Evolutionary conservation across 2,329 filamentous ascomycete species (phyloP).

Genomic region (Cryphonectria parasitica): DNA sequence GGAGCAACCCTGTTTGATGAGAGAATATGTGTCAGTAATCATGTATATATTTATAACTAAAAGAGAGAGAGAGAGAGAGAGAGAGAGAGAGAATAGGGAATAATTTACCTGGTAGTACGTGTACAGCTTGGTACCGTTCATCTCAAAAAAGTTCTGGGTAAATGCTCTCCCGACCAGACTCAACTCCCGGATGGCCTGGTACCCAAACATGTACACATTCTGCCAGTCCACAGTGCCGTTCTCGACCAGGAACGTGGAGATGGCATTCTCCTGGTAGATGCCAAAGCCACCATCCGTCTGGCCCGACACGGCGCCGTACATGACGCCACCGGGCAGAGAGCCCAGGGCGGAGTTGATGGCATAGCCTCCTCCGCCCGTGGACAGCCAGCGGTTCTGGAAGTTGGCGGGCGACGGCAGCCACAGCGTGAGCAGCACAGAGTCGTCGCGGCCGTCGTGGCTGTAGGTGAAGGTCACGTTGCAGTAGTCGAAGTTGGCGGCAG

Average conservation of each 20-base stretch:
- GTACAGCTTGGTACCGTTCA: slow-evolving; percentile 41
- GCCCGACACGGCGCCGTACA: slow-evolving; percentile 52
- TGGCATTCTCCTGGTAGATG: slow-evolving; percentile 42
- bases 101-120: slow-evolving; percentile 54
- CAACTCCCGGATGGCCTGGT: slow-evolving; percentile 57
- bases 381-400: slow-evolving; percentile 52
- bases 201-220: slow-evolving; percentile 53
- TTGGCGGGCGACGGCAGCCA: slow-evolving; percentile 45
- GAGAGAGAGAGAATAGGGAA: neutral
- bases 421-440: slow-evolving; percentile 40
- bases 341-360: slow-evolving; percentile 44
- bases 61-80: neutral
- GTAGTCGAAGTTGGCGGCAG: slow-evolving; percentile 39
- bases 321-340: slow-evolving; percentile 45
- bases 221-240: slow-evolving; percentile 58
- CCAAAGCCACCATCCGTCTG: slow-evolving; percentile 56
- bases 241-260: slow-evolving; percentile 44
- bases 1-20: slow-evolving; percentile 45
- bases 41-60: too few relatives aligned
- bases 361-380: slow-evolving; percentile 50
- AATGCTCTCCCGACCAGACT: slow-evolving; percentile 51
- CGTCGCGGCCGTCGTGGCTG: slow-evolving; percentile 38
- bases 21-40: neutral
- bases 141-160: slow-evolving; percentile 45
- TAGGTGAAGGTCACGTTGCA: slow-evolving; percentile 44